Evolutionary conservation across 2,329 filamentous ascomycete genomes (phyloP), one percentile per base, ranked within the genome.

Genomic region (Cercospora berteroae): DNA sequence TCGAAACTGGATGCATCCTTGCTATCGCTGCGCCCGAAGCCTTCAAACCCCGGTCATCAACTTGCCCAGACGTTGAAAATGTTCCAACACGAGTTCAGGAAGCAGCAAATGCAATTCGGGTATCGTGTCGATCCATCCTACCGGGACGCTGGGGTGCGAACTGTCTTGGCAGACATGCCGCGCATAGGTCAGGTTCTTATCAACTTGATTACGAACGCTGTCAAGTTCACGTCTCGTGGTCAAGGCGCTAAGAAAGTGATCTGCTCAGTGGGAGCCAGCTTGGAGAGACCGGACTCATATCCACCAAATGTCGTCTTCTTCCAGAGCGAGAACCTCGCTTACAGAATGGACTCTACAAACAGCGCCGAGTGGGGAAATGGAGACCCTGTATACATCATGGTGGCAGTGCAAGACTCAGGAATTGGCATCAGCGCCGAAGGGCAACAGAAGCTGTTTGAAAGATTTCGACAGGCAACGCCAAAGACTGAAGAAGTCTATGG

Each of bases 281-380:
- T 65, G 4, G 69, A 79, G 27, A 75, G 78, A 3, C 81, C 81
- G 7, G 73, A 71, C 5, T 80, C 78, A 3, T 82, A 81, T 66
- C 81, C 81, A 4, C 80, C 81, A 0, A 78, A 80, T 57, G 78
- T 83, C 4, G 80, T 82, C 10, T 83, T 80, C 70, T 82, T 82
- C 69, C 73, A 74, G 18, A 72, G 75, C 5, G 78, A 79, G 5
- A 74, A 79, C 5, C 66, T 76, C 0, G 70, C 75, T 0, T 78
- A 79, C 23, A 78, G 79, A 9, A 76, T 81, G 20, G 80, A 83
- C 67, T 78, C 78, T 0, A 83, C 81, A 1, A 77, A 77, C 65
- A 76, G 73, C 3, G 68, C 73, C 0, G 81, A 82, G 23, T 83
- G 81, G 81, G 81, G 80, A 0, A 67, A 71, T 4, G 80, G 81